Evolutionary conservation across 2,329 filamentous ascomycete species (phyloP), one percentile per base, ranked within the genome.

Genomic region (Intubia oerlemansii): DNA sequence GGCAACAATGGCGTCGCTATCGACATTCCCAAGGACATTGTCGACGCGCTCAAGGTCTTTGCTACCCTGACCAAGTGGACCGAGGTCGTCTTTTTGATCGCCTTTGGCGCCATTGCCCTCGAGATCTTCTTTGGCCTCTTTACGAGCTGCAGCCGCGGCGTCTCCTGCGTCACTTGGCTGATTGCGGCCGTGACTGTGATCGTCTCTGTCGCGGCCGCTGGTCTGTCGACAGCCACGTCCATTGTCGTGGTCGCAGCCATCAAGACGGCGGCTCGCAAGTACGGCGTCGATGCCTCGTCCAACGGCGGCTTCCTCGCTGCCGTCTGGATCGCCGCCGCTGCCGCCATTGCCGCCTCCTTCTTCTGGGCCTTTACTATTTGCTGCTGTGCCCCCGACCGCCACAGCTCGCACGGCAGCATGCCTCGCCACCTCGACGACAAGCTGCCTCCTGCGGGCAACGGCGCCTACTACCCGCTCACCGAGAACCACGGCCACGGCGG

Each of bases 311-410:
- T 77, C 54, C 68, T 88, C 31, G 62, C 62, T 20, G 54, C 70
- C 13, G 66, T 76, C 41, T 93, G 84, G 80, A 58, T 95, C 34
- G 73, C 72, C 24, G 73, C 74, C 22, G 77, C 66, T 17, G 82
- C 90, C 46, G 73, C 75, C 36, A 46, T 88, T 19, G 78, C 51
- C 24, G 74, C 76, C 7, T 68, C 66, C 38, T 53, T 92, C 46
- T 93, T 95, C 73, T 95, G 88, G 85, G 56, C 84, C 44, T 68
- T 90, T 49, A 80, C 72, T 50, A 66, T 77, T 43, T 95, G 85
- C 73, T 95, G 84, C 68, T 92, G 84, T 61, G 70, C 65, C 32
- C 52, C 56, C 41, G 79, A 80, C 38, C 32, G 32, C 13, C 48
- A 47, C 36, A 35, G 17, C 21, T 29, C 28, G 21, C 28, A 42